A percentile compares a stretch with the other conserved stretches of the same genome.
Evolutionary conservation across 257 asterid genomes (phyloP).

Genomic region (Gentiana dahurica): DNA sequence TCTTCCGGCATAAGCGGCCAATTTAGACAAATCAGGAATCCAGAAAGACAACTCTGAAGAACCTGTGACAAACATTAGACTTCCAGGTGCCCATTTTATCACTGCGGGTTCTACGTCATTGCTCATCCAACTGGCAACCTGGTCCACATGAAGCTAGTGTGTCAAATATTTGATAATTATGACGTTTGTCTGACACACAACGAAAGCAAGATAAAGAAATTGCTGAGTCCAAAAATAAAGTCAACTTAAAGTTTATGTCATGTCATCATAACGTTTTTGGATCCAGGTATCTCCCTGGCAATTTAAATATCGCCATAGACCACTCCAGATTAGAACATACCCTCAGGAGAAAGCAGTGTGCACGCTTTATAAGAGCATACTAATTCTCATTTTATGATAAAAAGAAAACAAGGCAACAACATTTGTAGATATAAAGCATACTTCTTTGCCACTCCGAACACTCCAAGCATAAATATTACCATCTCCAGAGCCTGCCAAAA

Average conservation of each 20-base stretch:
- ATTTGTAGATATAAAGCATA: slow-evolving; percentile 13
- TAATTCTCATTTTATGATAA: too few relatives aligned
- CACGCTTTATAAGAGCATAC: too few relatives aligned
- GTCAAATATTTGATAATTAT: too few relatives aligned
- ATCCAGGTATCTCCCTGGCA: too few relatives aligned
- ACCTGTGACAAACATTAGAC: slow-evolving; percentile 91
- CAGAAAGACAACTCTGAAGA: slow-evolving; percentile 94
- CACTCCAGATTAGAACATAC: too few relatives aligned
- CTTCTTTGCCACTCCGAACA: slow-evolving; percentile 94
- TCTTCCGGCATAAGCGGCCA: slow-evolving; percentile 90
- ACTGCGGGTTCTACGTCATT: slow-evolving; percentile 82
- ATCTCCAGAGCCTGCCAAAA: slow-evolving; percentile 83
- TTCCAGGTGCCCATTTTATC: slow-evolving; percentile 91
- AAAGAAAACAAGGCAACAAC: too few relatives aligned
- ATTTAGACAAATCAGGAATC: slow-evolving; percentile 89
- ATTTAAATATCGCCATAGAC: too few relatives aligned
- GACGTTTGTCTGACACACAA: too few relatives aligned
- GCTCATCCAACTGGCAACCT: slow-evolving; percentile 98
- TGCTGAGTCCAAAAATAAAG: too few relatives aligned
- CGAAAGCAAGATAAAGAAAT: background rate
- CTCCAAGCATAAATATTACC: slow-evolving; percentile 96
- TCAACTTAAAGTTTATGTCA: too few relatives aligned
- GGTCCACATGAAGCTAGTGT: slow-evolving; percentile 10
- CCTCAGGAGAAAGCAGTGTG: too few relatives aligned
- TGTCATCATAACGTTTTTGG: too few relatives aligned